A percentile compares a stretch with the other conserved stretches of the same genome.
Evolutionary conservation across 768 basidiomycete genomes (phyloP).

Genomic region (Amanita rubescens): DNA sequence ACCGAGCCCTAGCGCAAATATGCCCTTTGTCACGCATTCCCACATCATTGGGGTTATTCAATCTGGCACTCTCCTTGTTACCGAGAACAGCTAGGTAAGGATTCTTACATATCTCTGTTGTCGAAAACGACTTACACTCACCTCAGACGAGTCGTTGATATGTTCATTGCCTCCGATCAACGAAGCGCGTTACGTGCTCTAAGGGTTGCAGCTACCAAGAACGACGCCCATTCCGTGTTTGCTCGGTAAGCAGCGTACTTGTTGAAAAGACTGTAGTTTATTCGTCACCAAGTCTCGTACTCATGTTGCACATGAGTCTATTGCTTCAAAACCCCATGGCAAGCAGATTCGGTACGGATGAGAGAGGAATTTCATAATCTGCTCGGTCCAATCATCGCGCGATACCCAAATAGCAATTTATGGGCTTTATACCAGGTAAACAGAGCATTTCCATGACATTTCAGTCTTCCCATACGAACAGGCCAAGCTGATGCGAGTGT

Average conservation of each 20-base stretch:
- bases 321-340: conserved; percentile 67
- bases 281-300: conserved; percentile 40
- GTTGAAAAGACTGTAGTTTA: too few relatives aligned
- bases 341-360: conserved; percentile 62
- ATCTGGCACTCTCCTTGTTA: conserved; percentile 70
- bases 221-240: conserved; percentile 71
- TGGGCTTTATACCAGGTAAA: conserved; percentile 69
- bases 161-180: conserved; percentile 68
- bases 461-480: conserved; percentile 16
- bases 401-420: conserved; percentile 60
- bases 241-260: conserved; percentile 45
- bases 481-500: conserved; percentile 76
- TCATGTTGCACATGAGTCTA: conserved; percentile 77
- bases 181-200: conserved; percentile 61
- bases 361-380: conserved; percentile 56
- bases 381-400: conserved; percentile 39
- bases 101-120: not conserved
- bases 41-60: conserved; percentile 64
- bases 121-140: not conserved
- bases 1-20: too few relatives aligned
- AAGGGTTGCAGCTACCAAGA: conserved; percentile 55
- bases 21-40: too few relatives aligned
- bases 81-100: conserved; percentile 66
- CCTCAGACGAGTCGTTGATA: conserved; percentile 60
- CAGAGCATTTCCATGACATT: not conserved